phyloP scores from a whole-genome alignment of 164 flowering plant genomes.

The Vitis labrusca region DNA sequence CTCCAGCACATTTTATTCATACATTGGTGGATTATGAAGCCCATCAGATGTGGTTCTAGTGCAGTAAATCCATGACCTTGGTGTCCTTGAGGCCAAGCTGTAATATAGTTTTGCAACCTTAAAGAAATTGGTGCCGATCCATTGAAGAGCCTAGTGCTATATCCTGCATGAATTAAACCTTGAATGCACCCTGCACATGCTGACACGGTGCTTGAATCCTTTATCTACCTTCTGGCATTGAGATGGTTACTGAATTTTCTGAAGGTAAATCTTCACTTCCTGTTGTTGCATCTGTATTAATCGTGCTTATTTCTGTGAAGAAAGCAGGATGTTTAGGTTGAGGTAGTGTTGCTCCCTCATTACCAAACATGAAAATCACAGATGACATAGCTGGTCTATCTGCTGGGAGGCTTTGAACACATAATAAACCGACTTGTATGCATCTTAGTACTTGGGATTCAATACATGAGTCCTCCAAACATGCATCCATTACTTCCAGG shows the following conservation, averaged over 20 bases:
- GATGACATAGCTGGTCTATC: slow-evolving; percentile 32
- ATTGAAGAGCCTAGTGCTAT: too few relatives aligned
- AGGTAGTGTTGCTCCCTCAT: slow-evolving; percentile 11
- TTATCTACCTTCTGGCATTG: neutral
- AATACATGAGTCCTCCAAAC: neutral
- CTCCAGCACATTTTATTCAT: too few relatives aligned
- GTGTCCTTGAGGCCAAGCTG: too few relatives aligned
- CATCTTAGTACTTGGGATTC: slow-evolving; percentile 15
- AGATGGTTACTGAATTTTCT: too few relatives aligned
- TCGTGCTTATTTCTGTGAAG: neutral
- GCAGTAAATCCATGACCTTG: too few relatives aligned
- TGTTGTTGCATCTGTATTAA: neutral
- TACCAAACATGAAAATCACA: slow-evolving; percentile 22
- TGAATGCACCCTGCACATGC: too few relatives aligned
- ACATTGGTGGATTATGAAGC: too few relatives aligned
- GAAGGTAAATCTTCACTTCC: neutral
- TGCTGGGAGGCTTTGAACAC: slow-evolving; percentile 27
- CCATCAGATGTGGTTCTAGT: too few relatives aligned
- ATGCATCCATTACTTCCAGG: slow-evolving; percentile 16
- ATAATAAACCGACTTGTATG: slow-evolving; percentile 28
- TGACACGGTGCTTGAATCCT: too few relatives aligned
- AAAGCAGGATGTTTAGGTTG: slow-evolving; percentile 29
- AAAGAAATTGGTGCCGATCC: too few relatives aligned
- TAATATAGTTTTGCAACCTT: too few relatives aligned
- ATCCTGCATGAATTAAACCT: too few relatives aligned